These are phyloP conservation scores for Diplodia corticola DNA, from an alignment of 2,329 filamentous ascomycete species.

Conservation along the genomic window DNA sequence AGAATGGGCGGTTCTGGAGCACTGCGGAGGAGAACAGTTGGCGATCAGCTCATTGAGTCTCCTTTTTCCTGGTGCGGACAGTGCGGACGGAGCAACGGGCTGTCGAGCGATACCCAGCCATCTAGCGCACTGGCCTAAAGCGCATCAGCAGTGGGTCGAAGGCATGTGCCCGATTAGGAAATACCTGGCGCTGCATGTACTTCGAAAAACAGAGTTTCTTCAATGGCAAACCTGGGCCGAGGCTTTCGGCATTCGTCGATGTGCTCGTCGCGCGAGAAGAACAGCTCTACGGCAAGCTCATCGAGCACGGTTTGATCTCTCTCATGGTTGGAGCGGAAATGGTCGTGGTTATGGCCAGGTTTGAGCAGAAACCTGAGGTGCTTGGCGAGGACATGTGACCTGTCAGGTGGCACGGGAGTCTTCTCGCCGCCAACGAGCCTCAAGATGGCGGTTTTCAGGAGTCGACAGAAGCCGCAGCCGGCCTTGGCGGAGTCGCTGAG, in stretches of 20 bases:
- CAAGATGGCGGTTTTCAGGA: background rate
- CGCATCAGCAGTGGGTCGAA: background rate
- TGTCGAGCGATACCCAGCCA: background rate
- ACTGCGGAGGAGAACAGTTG: background rate
- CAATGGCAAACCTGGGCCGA: background rate
- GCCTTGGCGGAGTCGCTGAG: background rate
- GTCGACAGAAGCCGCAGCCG: background rate
- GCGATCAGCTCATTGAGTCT: background rate
- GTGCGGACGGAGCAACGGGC: background rate
- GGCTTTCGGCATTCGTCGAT: background rate
- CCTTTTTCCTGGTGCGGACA: background rate
- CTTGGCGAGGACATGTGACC: background rate
- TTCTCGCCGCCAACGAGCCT: background rate
- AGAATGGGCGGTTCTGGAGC: background rate
- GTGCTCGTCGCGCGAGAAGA: background rate
- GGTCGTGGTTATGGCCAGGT: background rate
- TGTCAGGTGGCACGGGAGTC: background rate
- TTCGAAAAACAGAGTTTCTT: background rate
- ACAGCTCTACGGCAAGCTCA: background rate
- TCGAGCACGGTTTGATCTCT: background rate
- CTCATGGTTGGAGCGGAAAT: background rate
- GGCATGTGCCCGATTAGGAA: background rate
- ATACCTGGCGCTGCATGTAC: background rate
- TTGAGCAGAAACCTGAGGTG: background rate
- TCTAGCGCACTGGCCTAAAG: background rate